phyloP scores from a whole-genome alignment of 1,284 basidiomycete species.

The Ceratobasidium sp. region DNA sequence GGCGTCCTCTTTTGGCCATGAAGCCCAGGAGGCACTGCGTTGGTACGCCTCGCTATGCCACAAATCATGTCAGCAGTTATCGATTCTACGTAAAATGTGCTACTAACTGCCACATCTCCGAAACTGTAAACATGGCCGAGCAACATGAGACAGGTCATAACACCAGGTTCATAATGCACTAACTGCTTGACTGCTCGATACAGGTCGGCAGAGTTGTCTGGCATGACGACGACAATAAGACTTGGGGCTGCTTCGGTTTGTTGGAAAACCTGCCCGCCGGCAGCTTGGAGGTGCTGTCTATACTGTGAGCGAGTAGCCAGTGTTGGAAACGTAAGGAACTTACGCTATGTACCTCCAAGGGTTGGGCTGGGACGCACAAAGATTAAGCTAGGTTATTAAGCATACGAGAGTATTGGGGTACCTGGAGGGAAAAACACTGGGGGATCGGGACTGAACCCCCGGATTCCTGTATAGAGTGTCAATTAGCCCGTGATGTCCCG shows the following conservation, averaged over 20 bases:
- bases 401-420: neutral
- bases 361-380: neutral
- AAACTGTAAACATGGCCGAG: constrained; percentile 59
- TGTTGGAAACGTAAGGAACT: neutral
- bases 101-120: constrained; percentile 62
- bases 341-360: constrained; percentile 14
- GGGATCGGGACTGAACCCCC: constrained; percentile 4
- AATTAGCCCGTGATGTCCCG: too few relatives aligned
- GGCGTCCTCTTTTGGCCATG: constrained; percentile 70
- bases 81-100: neutral
- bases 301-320: neutral
- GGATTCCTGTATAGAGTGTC: neutral
- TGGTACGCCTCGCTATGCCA: constrained; percentile 66
- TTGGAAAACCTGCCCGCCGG: constrained; percentile 14
- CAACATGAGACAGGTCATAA: too few relatives aligned
- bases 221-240: constrained; percentile 45
- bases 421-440: constrained; percentile 17
- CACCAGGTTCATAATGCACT: neutral
- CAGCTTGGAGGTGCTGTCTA: constrained; percentile 20
- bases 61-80: constrained; percentile 13
- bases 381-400: neutral
- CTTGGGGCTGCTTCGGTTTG: constrained; percentile 12
- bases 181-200: constrained; percentile 45
- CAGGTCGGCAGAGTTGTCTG: constrained; percentile 44
- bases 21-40: constrained; percentile 76